These are phyloP conservation scores for Ophiostoma piceae DNA, from an alignment of 2,329 filamentous ascomycete genomes.

Conservation along the genomic window DNA sequence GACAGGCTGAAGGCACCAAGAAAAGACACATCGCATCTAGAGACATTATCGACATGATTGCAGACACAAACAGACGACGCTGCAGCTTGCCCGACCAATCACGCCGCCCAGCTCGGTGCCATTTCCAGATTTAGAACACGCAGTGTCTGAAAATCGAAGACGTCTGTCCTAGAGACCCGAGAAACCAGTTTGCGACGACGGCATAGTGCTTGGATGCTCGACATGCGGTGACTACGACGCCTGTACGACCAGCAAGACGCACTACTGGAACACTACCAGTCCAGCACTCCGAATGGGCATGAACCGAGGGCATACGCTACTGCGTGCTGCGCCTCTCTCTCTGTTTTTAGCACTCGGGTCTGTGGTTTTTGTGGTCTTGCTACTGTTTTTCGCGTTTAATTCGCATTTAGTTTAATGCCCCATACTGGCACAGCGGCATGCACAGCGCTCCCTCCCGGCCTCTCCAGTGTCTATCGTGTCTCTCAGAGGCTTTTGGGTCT, in stretches of 20 bases:
- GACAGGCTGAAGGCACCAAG: neutral
- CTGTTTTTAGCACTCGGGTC: neutral
- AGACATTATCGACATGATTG: neutral
- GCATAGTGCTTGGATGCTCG: neutral
- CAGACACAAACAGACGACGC: neutral
- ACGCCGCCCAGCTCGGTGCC: neutral
- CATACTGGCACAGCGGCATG: neutral
- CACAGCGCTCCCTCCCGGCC: conserved; percentile 8
- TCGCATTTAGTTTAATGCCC: conserved; percentile 6
- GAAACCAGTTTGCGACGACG: conserved; percentile 1
- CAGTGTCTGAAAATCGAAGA: neutral
- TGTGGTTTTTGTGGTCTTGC: neutral
- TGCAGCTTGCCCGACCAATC: neutral
- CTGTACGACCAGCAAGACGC: neutral
- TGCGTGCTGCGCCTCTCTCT: conserved; percentile 9
- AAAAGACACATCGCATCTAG: neutral
- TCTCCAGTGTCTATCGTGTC: neutral
- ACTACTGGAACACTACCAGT: conserved; percentile 1
- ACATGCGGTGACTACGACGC: conserved; percentile 1
- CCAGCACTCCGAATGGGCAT: neutral
- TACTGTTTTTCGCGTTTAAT: neutral
- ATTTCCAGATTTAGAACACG: conserved; percentile 11
- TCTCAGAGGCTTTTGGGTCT: neutral
- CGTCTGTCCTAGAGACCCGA: neutral
- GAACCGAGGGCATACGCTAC: conserved; percentile 1